Evolutionary conservation across 805 yeast species (phyloP), one percentile per base, ranked within the genome.

Genomic region (Suhomyces faveliae): DNA sequence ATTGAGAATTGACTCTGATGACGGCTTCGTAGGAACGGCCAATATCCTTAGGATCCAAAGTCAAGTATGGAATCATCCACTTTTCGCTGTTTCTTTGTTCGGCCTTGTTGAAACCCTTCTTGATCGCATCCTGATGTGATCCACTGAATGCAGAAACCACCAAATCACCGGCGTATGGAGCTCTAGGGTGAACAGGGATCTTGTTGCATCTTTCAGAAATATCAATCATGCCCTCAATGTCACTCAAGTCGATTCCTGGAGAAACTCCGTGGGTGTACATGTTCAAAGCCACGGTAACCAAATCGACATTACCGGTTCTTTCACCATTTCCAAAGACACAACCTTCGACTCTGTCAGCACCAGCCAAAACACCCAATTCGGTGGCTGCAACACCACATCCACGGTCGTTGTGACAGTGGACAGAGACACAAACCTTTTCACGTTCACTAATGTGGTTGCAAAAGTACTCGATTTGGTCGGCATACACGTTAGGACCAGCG

Each of bases 351-450:
- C 92, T 78, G 68, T 85, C 91, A 51, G 87, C 92, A 61, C 92
- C 92, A n/a, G 90, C 92, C 59, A 85, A 69, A 25, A 83, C 57
- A 58, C 89, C 91, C 51, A 85, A 72, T 65, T 85, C 92, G 40
- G 89, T 76, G 21, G 92, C 92, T 40, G 92, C 92, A 47, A 85
- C 90, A 61, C 89, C 90, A 63, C 89, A 84, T 17, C 92, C 92
- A 67, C 92, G 78, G 63, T 85, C 92, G 59, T 85, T 85, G 67
- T 85, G 92, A 52, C 87, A 79, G 61, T 85, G 92, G 12, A 85
- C 77, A 19, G 90, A 84, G 49, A 85, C 79, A 51, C 83, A 71
- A 37, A 84, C 80, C 58, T 83, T 84, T 60, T 85, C 89, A 65
- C 91, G 78, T 61, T 85, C 88, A 44, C 81, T 63, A 46, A 85